Conservation (phyloP, 768 basidiomycete genomes). For the Floccularia luteovirens region DNA sequence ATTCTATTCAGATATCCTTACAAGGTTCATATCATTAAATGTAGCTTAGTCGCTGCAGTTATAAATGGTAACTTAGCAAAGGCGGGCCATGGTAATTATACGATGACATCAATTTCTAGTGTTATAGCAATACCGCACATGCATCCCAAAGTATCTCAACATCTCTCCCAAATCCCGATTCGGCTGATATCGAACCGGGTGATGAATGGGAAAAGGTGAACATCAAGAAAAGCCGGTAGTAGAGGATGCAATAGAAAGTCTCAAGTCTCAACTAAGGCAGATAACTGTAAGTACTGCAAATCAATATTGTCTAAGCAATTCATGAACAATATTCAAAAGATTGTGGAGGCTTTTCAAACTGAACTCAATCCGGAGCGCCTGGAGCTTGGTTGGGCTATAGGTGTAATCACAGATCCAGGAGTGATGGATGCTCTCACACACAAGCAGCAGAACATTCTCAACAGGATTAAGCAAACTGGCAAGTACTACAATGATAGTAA, state of each 20-base stretch:
- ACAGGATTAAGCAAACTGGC: constrained; percentile 33
- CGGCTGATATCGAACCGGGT: constrained; percentile 41
- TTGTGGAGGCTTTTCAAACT: constrained; percentile 35
- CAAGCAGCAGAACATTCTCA: constrained; percentile 36
- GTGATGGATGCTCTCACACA: constrained; percentile 22
- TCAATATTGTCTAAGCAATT: constrained; percentile 26
- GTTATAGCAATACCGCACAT: constrained; percentile 20
- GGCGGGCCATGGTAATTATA: too few relatives aligned
- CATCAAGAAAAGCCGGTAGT: constrained; percentile 46
- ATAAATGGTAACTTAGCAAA: too few relatives aligned
- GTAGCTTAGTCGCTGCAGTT: too few relatives aligned
- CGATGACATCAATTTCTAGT: too few relatives aligned
- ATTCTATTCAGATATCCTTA: too few relatives aligned
- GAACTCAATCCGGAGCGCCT: constrained; percentile 41
- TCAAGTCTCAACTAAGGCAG: constrained; percentile 42
- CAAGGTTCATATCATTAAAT: too few relatives aligned
- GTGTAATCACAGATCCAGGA: constrained; percentile 18
- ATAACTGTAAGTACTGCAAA: constrained; percentile 19
- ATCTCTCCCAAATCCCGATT: constrained; percentile 13
- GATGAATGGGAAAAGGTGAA: constrained; percentile 44
- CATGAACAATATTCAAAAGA: constrained; percentile 32
- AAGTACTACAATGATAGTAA: constrained; percentile 11
- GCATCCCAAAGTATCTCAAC: constrained; percentile 15
- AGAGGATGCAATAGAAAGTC: constrained; percentile 56
- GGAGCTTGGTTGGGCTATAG: constrained; percentile 40